phyloP scores from a whole-genome alignment of 176 grass and related monocot species.

The Oryza australiensis region DNA sequence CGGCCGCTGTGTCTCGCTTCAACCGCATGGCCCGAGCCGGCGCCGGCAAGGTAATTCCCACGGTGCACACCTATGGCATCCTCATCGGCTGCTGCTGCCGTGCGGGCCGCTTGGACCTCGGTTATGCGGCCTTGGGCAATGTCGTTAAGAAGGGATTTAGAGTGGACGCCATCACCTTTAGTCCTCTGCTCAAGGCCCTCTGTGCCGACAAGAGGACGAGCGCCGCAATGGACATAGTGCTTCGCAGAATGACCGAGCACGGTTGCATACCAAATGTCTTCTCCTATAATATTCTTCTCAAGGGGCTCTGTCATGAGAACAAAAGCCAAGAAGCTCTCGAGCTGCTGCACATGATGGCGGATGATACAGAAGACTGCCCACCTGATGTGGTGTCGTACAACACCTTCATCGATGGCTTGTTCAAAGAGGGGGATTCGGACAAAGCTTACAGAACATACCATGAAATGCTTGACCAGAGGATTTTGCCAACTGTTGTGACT shows the following conservation, averaged over 20 bases:
- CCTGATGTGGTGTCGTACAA: background rate
- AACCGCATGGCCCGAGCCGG: background rate
- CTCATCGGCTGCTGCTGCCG: constrained; percentile 5
- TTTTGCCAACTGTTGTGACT: constrained; percentile 14
- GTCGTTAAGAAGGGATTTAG: constrained; percentile 8
- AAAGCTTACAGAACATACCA: background rate
- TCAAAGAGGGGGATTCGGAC: background rate
- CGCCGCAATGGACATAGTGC: too few relatives aligned
- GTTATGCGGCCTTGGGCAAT: background rate
- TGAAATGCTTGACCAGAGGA: constrained; percentile 21
- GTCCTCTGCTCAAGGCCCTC: background rate
- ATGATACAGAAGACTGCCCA: background rate
- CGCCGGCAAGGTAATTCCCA: background rate
- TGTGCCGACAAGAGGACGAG: too few relatives aligned
- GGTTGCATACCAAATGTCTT: too few relatives aligned
- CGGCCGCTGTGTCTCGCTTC: background rate
- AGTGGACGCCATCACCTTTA: constrained; percentile 1
- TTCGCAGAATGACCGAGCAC: too few relatives aligned
- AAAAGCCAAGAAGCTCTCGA: constrained; percentile 14
- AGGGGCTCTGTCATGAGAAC: background rate
- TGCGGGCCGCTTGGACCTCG: background rate
- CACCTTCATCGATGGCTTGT: constrained; percentile 27
- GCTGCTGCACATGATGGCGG: constrained; percentile 23
- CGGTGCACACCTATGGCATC: background rate
- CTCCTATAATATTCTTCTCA: background rate